These are phyloP conservation scores for Gossypium gossypioides DNA, from an alignment of 441 rosid species.

Conservation along the genomic window DNA sequence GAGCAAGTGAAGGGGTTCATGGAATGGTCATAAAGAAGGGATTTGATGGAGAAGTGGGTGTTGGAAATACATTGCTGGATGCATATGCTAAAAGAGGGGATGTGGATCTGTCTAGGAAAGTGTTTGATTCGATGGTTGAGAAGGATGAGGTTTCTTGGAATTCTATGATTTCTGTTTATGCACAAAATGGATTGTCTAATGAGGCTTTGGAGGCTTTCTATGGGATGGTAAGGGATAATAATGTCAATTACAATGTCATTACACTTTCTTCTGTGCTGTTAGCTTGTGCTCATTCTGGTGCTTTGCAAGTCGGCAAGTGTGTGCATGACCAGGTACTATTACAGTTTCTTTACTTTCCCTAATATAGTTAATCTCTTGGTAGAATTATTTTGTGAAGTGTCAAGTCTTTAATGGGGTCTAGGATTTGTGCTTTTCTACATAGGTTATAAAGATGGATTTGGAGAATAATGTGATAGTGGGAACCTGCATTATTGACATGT, in stretches of 20 bases:
- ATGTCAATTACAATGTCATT: slow-evolving; percentile 44
- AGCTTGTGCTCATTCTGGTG: slow-evolving; percentile 66
- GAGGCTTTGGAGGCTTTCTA: slow-evolving; percentile 54
- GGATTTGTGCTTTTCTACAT: slow-evolving; percentile 15
- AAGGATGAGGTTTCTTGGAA: slow-evolving; percentile 72
- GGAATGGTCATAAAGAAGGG: slow-evolving; percentile 57
- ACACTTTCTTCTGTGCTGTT: slow-evolving; percentile 58
- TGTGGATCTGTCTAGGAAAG: slow-evolving; percentile 40
- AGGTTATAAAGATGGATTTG: slow-evolving; percentile 67
- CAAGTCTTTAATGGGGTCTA: slow-evolving; percentile 7
- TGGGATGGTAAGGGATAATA: slow-evolving; percentile 30
- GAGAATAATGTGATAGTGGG: slow-evolving; percentile 52
- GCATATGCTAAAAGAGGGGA: slow-evolving; percentile 67
- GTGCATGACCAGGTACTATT: slow-evolving; percentile 63
- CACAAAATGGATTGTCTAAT: slow-evolving; percentile 54
- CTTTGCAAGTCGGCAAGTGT: slow-evolving; percentile 50
- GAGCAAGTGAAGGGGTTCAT: slow-evolving; percentile 47
- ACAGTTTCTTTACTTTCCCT: neutral
- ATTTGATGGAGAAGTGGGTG: slow-evolving; percentile 40
- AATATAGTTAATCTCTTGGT: neutral
- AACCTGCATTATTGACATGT: slow-evolving; percentile 71
- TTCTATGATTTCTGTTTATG: slow-evolving; percentile 59
- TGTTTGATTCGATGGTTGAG: slow-evolving; percentile 55
- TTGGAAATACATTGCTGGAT: slow-evolving; percentile 59
- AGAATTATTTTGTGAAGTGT: neutral